phyloP scores from a whole-genome alignment of 257 asterid species.

The Solanum ossicruentum region DNA sequence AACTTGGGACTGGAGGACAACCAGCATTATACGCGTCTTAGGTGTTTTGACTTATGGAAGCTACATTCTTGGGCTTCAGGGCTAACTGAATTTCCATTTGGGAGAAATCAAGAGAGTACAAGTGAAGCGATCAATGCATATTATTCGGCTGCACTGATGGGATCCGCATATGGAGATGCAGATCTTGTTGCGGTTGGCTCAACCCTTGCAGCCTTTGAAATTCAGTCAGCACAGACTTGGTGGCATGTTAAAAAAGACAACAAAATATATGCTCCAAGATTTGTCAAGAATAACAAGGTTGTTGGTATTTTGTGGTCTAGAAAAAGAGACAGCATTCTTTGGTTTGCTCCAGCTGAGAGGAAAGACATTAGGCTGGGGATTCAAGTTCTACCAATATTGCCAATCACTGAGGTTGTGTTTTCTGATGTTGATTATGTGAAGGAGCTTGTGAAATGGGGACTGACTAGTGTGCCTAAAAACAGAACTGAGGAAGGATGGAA shows the following conservation, averaged over 20 bases:
- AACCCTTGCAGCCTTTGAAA: slow-evolving; percentile 55
- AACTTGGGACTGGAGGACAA: slow-evolving; percentile 37
- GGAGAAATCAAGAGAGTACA: slow-evolving; percentile 88
- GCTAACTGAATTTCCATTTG: slow-evolving; percentile 75
- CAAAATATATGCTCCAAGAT: slow-evolving; percentile 39
- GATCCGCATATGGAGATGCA: slow-evolving; percentile 76
- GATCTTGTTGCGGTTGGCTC: slow-evolving; percentile 66
- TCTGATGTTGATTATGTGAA: slow-evolving; percentile 44
- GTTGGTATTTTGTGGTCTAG: slow-evolving; percentile 85
- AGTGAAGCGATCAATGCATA: slow-evolving; percentile 91
- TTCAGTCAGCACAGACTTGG: slow-evolving; percentile 76
- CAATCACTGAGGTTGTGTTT: slow-evolving; percentile 65
- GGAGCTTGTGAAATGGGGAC: slow-evolving; percentile 63
- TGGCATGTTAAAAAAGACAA: slow-evolving; percentile 64
- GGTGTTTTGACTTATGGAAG: slow-evolving; percentile 73
- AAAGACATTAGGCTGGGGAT: slow-evolving; percentile 70
- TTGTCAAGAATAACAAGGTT: slow-evolving; percentile 47
- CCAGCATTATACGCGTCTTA: slow-evolving; percentile 53
- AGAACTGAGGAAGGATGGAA: slow-evolving; percentile 95
- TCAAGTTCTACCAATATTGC: slow-evolving; percentile 70
- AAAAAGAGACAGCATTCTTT: slow-evolving; percentile 76
- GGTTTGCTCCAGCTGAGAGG: slow-evolving; percentile 91
- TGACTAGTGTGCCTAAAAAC: slow-evolving; percentile 47
- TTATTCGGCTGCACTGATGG: slow-evolving; percentile 89
- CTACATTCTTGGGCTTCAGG: slow-evolving; percentile 99